phyloP scores from a whole-genome alignment of 495 filamentous ascomycete species.

The Xylaria grammica region DNA sequence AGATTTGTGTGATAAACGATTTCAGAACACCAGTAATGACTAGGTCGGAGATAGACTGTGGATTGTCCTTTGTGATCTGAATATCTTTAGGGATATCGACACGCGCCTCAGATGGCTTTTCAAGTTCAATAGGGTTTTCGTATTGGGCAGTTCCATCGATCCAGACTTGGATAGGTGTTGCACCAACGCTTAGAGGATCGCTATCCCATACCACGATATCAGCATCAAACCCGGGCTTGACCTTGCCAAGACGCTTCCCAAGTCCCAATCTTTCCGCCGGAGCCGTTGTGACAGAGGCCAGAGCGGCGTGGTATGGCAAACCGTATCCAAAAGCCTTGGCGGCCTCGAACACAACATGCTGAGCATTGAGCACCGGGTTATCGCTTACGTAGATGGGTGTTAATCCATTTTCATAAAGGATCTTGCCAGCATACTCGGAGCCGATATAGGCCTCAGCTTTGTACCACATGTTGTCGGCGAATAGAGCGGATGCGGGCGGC shows the following conservation, averaged over 20 bases:
- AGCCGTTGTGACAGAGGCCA: conserved; percentile 65
- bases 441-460: conserved; percentile 66
- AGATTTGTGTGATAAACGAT: conserved; percentile 39
- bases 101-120: conserved; percentile 39
- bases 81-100: conserved; percentile 38
- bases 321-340: conserved; percentile 65
- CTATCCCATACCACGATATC: conserved; percentile 72
- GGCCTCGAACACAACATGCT: conserved; percentile 62
- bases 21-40: conserved; percentile 55
- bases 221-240: conserved; percentile 66
- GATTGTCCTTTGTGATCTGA: conserved; percentile 39
- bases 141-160: conserved; percentile 64
- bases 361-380: conserved; percentile 56
- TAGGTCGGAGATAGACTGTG: conserved; percentile 39
- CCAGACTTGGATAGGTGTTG: conserved; percentile 66
- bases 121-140: conserved; percentile 48
- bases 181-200: conserved; percentile 65
- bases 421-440: conserved; percentile 64
- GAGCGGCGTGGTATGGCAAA: conserved; percentile 62
- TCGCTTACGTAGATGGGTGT: conserved; percentile 57
- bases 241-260: conserved; percentile 64
- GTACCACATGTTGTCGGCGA: conserved; percentile 68
- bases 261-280: conserved; percentile 65
- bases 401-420: conserved; percentile 63
- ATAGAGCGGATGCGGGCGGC: conserved; percentile 54